phyloP scores from a whole-genome alignment of 2,329 filamentous ascomycete genomes.

The Alternaria triticimaculans region DNA sequence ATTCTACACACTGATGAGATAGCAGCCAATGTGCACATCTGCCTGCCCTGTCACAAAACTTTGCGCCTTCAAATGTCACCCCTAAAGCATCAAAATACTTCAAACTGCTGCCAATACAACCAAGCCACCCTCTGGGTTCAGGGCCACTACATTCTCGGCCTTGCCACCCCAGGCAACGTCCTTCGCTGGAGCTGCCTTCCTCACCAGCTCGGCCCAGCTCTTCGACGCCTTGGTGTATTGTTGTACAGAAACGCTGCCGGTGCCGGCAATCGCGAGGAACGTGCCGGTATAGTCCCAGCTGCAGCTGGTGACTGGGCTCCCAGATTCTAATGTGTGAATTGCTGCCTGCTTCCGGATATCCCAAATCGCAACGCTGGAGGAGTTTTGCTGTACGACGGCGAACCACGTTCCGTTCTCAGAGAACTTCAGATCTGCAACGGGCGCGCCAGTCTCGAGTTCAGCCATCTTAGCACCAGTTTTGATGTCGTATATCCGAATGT shows the following conservation, averaged over 20 bases:
- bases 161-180: slow-evolving; percentile 78
- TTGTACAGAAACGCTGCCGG: slow-evolving; percentile 82
- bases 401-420: slow-evolving; percentile 98
- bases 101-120: slow-evolving; percentile 65
- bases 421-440: slow-evolving; percentile 80
- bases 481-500: slow-evolving; percentile 88
- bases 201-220: slow-evolving; percentile 85
- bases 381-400: slow-evolving; percentile 78
- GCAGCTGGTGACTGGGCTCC: slow-evolving; percentile 76
- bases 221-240: slow-evolving; percentile 88
- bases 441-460: slow-evolving; percentile 69
- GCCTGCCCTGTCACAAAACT: background rate
- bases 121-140: slow-evolving; percentile 77
- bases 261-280: slow-evolving; percentile 82
- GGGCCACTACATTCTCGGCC: slow-evolving; percentile 75
- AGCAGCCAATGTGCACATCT: background rate
- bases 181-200: slow-evolving; percentile 74
- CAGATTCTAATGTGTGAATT: slow-evolving; percentile 85
- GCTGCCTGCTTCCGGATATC: slow-evolving; percentile 86
- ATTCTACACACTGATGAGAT: background rate
- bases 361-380: slow-evolving; percentile 83
- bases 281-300: slow-evolving; percentile 96
- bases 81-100: background rate
- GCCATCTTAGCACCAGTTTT: slow-evolving; percentile 79
- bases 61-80: background rate